These are phyloP conservation scores for Dothideomycetidae sp. DNA, from an alignment of 2,329 filamentous ascomycete species.

Conservation along the genomic window DNA sequence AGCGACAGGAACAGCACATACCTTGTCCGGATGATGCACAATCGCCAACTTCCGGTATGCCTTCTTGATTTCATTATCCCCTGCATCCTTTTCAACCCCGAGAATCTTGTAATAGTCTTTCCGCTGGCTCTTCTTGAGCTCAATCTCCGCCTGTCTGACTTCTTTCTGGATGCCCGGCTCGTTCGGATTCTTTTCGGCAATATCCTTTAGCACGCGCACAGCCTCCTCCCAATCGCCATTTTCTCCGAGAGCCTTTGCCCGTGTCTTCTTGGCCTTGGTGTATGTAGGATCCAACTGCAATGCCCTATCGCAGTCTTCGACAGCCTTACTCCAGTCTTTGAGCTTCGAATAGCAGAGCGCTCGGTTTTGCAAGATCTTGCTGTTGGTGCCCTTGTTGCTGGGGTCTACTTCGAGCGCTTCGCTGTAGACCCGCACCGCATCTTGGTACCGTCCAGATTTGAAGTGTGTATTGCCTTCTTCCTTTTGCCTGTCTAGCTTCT, in stretches of 20 bases:
- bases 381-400: constrained; percentile 78
- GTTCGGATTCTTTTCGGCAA: constrained; percentile 68
- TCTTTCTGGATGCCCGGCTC: constrained; percentile 73
- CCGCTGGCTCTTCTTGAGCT: constrained; percentile 91
- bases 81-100: constrained; percentile 70
- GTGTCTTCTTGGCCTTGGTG: constrained; percentile 81
- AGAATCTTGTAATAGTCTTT: constrained; percentile 99
- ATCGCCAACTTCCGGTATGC: constrained; percentile 93
- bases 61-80: constrained; percentile 80
- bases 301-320: constrained; percentile 74
- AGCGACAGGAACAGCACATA: constrained; percentile 6
- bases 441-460: constrained; percentile 67
- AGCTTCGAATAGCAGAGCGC: constrained; percentile 72
- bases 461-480: constrained; percentile 83
- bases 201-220: constrained; percentile 72
- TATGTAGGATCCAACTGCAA: constrained; percentile 72
- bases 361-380: constrained; percentile 87
- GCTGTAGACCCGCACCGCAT: constrained; percentile 73
- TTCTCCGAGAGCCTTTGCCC: constrained; percentile 76
- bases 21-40: constrained; percentile 85
- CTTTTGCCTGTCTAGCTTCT: constrained; percentile 86
- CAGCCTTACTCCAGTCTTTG: constrained; percentile 69
- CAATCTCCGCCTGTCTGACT: constrained; percentile 76
- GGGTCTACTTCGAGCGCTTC: constrained; percentile 75
- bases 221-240: constrained; percentile 87